These are phyloP conservation scores for Diplodia corticola DNA, from an alignment of 2,329 filamentous ascomycete genomes.

Conservation along the genomic window DNA sequence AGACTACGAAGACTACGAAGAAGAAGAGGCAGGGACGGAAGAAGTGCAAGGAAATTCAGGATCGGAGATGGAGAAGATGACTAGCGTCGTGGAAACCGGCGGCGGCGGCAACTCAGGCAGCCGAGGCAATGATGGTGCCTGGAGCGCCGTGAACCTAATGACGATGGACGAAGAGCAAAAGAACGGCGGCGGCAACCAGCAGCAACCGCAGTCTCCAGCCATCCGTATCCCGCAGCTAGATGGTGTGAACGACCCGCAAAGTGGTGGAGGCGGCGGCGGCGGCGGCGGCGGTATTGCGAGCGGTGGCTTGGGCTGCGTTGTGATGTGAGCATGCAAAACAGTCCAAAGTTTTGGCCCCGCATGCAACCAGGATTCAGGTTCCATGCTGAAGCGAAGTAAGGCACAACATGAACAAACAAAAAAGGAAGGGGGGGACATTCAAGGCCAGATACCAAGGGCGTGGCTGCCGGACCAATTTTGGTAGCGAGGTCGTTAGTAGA, in stretches of 20 bases:
- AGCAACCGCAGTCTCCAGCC: background rate
- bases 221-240: background rate
- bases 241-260: background rate
- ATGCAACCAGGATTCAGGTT: background rate
- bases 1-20: background rate
- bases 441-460: background rate
- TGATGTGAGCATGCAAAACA: background rate
- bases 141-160: background rate
- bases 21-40: background rate
- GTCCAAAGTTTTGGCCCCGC: background rate
- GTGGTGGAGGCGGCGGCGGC: background rate
- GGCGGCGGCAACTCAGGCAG: background rate
- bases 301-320: background rate
- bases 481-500: background rate
- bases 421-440: background rate
- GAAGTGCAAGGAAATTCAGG: background rate
- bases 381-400: background rate
- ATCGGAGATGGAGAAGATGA: background rate
- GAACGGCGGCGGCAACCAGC: background rate
- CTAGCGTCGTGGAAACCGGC: background rate
- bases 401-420: background rate
- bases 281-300: background rate
- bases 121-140: background rate
- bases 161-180: background rate
- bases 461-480: background rate